phyloP scores from a whole-genome alignment of 768 basidiomycete genomes.

The Boletus rubescentipes region DNA sequence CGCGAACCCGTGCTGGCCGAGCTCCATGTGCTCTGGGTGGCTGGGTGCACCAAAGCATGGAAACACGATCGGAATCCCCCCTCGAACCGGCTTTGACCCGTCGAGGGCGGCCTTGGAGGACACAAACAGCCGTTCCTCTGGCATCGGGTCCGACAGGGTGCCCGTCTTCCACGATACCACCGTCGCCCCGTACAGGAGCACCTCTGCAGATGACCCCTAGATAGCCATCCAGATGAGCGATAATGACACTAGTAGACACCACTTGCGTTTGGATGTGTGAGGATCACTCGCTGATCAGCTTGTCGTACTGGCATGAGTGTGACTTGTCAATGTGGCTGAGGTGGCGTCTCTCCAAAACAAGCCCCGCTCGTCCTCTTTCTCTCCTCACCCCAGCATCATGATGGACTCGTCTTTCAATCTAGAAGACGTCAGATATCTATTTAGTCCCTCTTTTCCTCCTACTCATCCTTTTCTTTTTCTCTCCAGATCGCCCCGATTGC shows the following conservation, averaged over 20 bases:
- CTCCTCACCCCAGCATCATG: conserved; percentile 19
- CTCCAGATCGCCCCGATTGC: conserved; percentile 90
- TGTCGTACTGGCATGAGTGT: conserved; percentile 56
- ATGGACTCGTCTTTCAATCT: conserved; percentile 68
- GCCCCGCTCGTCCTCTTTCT: neutral
- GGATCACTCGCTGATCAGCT: conserved; percentile 41
- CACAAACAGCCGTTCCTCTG: conserved; percentile 75
- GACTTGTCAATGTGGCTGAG: conserved; percentile 9
- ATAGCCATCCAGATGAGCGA: neutral
- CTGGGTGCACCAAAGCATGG: conserved; percentile 87
- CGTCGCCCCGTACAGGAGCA: conserved; percentile 82
- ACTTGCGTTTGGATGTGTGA: conserved; percentile 63
- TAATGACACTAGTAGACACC: neutral
- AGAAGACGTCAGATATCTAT: conserved; percentile 59
- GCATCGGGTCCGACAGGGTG: conserved; percentile 33
- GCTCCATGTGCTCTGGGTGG: conserved; percentile 64
- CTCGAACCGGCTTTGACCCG: conserved; percentile 72
- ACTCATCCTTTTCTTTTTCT: conserved; percentile 16
- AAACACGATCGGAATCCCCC: conserved; percentile 66
- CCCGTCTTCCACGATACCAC: conserved; percentile 81
- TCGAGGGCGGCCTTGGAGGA: conserved; percentile 79
- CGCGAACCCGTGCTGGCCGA: conserved; percentile 92
- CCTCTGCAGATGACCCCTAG: conserved; percentile 64
- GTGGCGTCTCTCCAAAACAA: conserved; percentile 24
- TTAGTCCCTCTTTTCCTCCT: neutral